These are phyloP conservation scores for Erodium maritimum DNA, from an alignment of 345 rosid genomes.

Conservation along the genomic window DNA sequence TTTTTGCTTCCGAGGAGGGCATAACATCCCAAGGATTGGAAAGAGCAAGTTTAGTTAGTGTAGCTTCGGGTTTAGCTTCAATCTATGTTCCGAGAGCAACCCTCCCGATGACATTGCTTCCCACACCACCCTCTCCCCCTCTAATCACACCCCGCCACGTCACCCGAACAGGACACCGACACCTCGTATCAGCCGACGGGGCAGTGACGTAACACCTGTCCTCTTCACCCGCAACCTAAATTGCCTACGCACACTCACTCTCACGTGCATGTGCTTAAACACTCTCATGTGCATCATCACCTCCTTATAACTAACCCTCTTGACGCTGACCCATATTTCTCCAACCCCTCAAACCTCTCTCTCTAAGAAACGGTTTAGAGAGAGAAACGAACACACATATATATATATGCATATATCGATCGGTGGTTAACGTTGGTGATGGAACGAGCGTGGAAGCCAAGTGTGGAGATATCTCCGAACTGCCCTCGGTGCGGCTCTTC, in stretches of 20 bases:
- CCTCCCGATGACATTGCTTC: slow-evolving; percentile 30
- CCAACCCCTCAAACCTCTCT: slow-evolving; percentile 1
- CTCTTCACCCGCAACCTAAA: slow-evolving; percentile 19
- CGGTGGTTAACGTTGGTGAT: slow-evolving; percentile 11
- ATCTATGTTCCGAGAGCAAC: slow-evolving; percentile 9
- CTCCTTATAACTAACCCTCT: not conserved
- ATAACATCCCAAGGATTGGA: not conserved
- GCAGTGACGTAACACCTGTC: slow-evolving; percentile 14
- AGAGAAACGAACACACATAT: too few relatives aligned
- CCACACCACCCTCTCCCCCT: slow-evolving; percentile 10
- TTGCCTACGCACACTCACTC: slow-evolving; percentile 8
- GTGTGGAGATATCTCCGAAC: slow-evolving; percentile 27
- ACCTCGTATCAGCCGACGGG: slow-evolving; percentile 25
- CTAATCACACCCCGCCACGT: slow-evolving; percentile 13
- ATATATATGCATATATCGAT: too few relatives aligned
- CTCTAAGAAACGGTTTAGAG: not conserved
- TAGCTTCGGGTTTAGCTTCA: not conserved
- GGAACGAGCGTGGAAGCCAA: slow-evolving; percentile 35
- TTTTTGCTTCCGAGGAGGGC: not conserved
- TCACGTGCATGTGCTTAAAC: slow-evolving; percentile 15
- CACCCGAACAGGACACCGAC: slow-evolving; percentile 20
- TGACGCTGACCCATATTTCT: not conserved
- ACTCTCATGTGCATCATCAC: slow-evolving; percentile 6
- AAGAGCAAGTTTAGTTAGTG: not conserved
- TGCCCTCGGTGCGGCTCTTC: slow-evolving; percentile 46